Percentiles rank a stretch among this genome's conserved stretches.
Evolutionary conservation across 345 rosid genomes (phyloP).

Genomic region (Syzygium aromaticum): DNA sequence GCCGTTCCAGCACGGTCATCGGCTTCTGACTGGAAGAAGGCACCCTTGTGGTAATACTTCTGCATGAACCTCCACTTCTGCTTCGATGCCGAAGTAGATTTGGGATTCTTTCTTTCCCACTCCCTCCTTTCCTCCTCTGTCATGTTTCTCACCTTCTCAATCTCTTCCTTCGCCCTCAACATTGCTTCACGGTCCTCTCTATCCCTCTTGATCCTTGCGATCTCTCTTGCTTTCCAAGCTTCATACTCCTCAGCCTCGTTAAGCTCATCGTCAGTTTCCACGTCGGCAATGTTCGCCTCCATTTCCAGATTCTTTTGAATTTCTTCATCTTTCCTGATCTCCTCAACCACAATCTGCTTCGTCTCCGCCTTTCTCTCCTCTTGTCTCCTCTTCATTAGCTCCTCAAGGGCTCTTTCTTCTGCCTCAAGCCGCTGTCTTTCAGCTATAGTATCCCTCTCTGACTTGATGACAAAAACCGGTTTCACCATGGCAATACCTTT

Average conservation of each 20-base stretch:
- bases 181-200: background rate
- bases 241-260: background rate
- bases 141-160: background rate
- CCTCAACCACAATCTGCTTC: constrained; percentile 3
- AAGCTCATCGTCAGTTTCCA: background rate
- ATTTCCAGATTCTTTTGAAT: background rate
- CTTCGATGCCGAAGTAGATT: background rate
- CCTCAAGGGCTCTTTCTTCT: constrained; percentile 2
- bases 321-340: background rate
- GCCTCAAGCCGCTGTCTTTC: constrained; percentile 6
- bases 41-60: background rate
- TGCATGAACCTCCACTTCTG: constrained; percentile 1
- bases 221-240: background rate
- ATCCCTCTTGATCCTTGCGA: background rate
- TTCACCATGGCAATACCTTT: background rate
- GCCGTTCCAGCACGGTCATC: background rate
- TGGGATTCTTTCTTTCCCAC: constrained; percentile 1
- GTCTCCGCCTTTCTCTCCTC: constrained; percentile 1
- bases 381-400: background rate
- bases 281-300: background rate
- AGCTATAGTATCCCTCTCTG: constrained; percentile 3
- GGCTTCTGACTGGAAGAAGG: background rate
- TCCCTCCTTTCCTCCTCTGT: background rate
- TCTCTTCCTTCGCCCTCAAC: background rate
- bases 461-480: background rate